Percentiles rank a stretch among this genome's conserved stretches.
Evolutionary conservation across 2,329 filamentous ascomycete genomes (phyloP).

Genomic region (Coniochaeta sp.): DNA sequence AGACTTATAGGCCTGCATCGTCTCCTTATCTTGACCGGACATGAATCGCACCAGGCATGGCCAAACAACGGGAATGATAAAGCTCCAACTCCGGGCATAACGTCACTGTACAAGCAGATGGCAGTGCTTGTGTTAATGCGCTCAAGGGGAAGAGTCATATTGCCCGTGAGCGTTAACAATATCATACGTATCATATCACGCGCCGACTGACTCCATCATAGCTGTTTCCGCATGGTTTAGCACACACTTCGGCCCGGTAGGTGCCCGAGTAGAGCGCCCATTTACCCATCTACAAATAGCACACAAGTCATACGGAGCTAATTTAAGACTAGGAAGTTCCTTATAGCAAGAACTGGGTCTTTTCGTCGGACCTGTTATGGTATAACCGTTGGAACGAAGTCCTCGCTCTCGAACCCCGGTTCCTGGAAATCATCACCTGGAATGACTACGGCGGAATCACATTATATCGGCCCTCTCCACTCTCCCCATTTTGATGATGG

Average conservation of each 20-base stretch:
- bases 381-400: slow-evolving; percentile 9
- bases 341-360: slow-evolving; percentile 11
- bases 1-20: background rate
- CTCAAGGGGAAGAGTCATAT: slow-evolving; percentile 34
- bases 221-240: slow-evolving; percentile 10
- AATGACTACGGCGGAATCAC: slow-evolving; percentile 10
- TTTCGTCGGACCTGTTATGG: slow-evolving; percentile 9
- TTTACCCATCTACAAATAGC: too few species aligned
- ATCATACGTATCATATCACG: background rate
- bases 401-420: slow-evolving; percentile 4
- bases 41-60: slow-evolving; percentile 23
- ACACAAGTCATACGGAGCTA: too few species aligned
- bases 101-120: slow-evolving; percentile 31
- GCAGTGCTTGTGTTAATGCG: slow-evolving; percentile 22
- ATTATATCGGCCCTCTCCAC: slow-evolving; percentile 9
- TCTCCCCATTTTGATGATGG: slow-evolving; percentile 26
- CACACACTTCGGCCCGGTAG: slow-evolving; percentile 1
- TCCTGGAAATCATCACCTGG: slow-evolving; percentile 3
- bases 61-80: slow-evolving; percentile 37
- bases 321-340: background rate
- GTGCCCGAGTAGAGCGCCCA: background rate
- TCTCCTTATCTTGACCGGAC: background rate
- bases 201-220: background rate
- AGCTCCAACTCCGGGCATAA: slow-evolving; percentile 31
- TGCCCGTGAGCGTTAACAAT: background rate